Evolutionary conservation across 1,284 basidiomycete species (phyloP).

Genomic region (Boletus semigastroideus): DNA sequence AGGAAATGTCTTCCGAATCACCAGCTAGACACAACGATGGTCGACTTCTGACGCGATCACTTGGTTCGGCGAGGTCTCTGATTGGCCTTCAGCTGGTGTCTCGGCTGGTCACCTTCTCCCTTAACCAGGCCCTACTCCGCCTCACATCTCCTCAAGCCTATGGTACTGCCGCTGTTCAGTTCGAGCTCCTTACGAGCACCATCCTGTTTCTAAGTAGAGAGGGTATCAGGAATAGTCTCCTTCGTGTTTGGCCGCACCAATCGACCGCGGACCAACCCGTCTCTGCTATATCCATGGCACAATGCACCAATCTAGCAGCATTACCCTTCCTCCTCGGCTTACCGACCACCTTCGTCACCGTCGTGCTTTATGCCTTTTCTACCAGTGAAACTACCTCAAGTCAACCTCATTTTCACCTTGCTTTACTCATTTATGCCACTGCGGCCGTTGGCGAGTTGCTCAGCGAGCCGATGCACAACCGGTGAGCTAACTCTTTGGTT

Average conservation of each 20-base stretch:
- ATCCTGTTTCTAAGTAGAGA: constrained; percentile 92
- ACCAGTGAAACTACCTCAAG: constrained; percentile 49
- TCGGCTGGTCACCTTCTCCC: constrained; percentile 79
- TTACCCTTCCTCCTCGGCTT: constrained; percentile 61
- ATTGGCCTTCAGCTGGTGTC: constrained; percentile 86
- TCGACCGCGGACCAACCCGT: constrained; percentile 13
- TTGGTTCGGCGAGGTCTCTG: constrained; percentile 74
- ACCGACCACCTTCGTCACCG: constrained; percentile 46
- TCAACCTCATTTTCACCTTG: constrained; percentile 65
- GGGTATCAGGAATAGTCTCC: constrained; percentile 82
- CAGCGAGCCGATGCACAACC: constrained; percentile 83
- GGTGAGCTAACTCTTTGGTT: constrained; percentile 38
- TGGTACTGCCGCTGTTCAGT: constrained; percentile 83
- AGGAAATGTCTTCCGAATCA: constrained; percentile 16
- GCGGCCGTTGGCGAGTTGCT: constrained; percentile 77
- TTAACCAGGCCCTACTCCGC: constrained; percentile 88
- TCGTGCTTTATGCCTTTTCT: constrained; percentile 49
- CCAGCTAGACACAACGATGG: constrained; percentile 5
- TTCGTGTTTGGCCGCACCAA: constrained; percentile 46
- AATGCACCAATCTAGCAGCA: constrained; percentile 51
- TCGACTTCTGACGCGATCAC: constrained; percentile 40
- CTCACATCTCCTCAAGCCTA: constrained; percentile 85
- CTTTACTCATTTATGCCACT: constrained; percentile 69
- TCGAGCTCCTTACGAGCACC: constrained; percentile 84
- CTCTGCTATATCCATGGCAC: constrained; percentile 9